A percentile compares a stretch with the other conserved stretches of the same genome.
These are phyloP conservation scores for Scedosporium apiospermum DNA, from an alignment of 2,329 filamentous ascomycete species.

Conservation along the genomic window DNA sequence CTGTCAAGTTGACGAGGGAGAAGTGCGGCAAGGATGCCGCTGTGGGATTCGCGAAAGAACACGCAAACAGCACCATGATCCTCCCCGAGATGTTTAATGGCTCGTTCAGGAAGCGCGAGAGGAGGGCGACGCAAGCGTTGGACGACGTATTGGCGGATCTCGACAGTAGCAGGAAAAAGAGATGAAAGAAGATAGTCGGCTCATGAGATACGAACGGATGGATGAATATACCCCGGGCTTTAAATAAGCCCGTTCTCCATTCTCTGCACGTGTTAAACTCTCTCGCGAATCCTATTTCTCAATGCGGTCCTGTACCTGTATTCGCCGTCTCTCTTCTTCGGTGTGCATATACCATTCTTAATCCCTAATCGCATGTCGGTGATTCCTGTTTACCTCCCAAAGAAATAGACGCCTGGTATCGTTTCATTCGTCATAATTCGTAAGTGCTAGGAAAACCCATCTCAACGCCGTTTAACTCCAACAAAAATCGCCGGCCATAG, in stretches of 20 bases:
- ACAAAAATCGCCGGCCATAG: too few species aligned
- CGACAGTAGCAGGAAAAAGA: slow-evolving; percentile 37
- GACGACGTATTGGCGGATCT: slow-evolving; percentile 40
- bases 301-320: neutral
- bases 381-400: too few species aligned
- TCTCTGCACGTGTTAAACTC: neutral
- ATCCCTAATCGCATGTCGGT: too few species aligned
- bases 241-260: neutral
- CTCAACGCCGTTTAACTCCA: too few species aligned
- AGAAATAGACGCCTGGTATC: too few species aligned
- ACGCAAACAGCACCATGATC: slow-evolving; percentile 63
- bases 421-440: too few species aligned
- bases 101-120: slow-evolving; percentile 49
- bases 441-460: too few species aligned
- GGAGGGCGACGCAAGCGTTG: slow-evolving; percentile 43
- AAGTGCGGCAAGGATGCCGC: slow-evolving; percentile 58
- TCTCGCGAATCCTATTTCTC: neutral
- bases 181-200: slow-evolving; percentile 20
- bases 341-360: too few species aligned
- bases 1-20: slow-evolving; percentile 57
- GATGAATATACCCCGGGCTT: slow-evolving; percentile 4
- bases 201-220: neutral
- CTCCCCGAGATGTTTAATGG: slow-evolving; percentile 55
- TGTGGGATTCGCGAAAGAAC: slow-evolving; percentile 64
- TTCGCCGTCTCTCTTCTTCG: neutral